Base-by-base conservation (phyloP, 163 green algal genomes). In the Prototheca cutis region DNA sequence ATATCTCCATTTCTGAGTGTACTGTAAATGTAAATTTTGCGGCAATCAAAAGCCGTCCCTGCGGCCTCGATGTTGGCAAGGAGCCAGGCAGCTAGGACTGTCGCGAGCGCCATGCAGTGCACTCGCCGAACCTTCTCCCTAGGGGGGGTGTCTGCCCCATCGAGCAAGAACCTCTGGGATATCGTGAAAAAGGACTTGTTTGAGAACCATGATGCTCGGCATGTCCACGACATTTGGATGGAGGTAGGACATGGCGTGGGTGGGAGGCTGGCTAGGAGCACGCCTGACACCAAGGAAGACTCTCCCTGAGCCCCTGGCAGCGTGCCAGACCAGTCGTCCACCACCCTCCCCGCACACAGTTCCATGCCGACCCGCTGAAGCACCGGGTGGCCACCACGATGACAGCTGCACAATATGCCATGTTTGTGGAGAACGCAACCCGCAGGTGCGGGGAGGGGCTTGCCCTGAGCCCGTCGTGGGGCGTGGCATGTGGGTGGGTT, bases 301-400 rank as follows among this genome's bases (percentile, higher is more conserved):
- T n/a, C n/a, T n/a, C n/a, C n/a, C n/a, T n/a, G n/a, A n/a, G n/a
- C n/a, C n/a, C n/a, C n/a, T n/a, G n/a, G n/a, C n/a, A n/a, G n/a
- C n/a, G n/a, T n/a, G n/a, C n/a, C n/a, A n/a, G n/a, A n/a, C n/a
- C n/a, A n/a, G n/a, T n/a, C n/a, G n/a, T n/a, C n/a, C n/a, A n/a
- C n/a, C n/a, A n/a, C n/a, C n/a, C n/a, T n/a, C n/a, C n/a, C n/a
- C 40, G 13, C 6, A 25, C 24, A n/a, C 74, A 86, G 72, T 81
- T 72, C 27, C 75, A 87, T 40, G 27, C 33, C 1, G 72, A 83
- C 58, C 48, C 65, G 19, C 19, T 36, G 3, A 75, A 71, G 70
- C 47, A 66, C 32, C 40, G 72, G 29, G 71, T 84, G 1, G 76
- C 67, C 23, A 65, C 45, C 0, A 65, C 79, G 3, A 58, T 89